These are phyloP conservation scores for Penicillium paneum DNA, from an alignment of 2,329 filamentous ascomycete genomes.

Conservation along the genomic window DNA sequence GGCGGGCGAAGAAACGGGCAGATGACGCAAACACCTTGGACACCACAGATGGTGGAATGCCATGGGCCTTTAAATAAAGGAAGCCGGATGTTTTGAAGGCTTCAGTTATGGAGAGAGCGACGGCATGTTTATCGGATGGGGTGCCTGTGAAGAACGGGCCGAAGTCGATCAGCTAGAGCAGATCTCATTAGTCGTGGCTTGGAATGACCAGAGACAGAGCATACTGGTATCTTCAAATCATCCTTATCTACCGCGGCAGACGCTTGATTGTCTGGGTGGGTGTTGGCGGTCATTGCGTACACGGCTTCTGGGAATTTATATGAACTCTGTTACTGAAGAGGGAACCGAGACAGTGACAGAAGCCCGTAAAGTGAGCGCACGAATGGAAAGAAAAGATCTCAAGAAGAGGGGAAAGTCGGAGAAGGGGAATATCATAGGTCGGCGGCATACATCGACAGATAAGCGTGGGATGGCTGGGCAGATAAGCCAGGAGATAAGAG, in stretches of 20 bases:
- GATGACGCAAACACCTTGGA: conserved; percentile 64
- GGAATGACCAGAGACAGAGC: not conserved
- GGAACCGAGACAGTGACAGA: not conserved
- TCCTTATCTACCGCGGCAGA: conserved; percentile 43
- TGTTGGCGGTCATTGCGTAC: conserved; percentile 2
- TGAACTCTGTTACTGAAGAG: not conserved
- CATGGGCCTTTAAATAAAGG: conserved; percentile 80
- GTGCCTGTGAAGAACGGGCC: conserved; percentile 65
- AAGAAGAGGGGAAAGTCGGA: conserved; percentile 6
- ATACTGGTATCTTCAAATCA: conserved; percentile 44
- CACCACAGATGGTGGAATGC: conserved; percentile 61
- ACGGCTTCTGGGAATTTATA: not conserved
- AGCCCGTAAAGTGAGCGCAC: not conserved
- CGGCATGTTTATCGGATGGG: conserved; percentile 57
- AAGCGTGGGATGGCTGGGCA: not conserved
- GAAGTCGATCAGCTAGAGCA: conserved; percentile 70
- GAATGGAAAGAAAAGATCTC: not conserved
- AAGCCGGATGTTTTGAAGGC: conserved; percentile 87
- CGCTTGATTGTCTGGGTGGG: conserved; percentile 15
- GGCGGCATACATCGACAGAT: not conserved
- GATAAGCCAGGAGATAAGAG: conserved; percentile 1
- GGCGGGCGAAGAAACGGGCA: conserved; percentile 66
- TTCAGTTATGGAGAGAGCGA: conserved; percentile 68
- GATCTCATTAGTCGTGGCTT: not conserved
- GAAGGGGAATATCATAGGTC: not conserved